Evolutionary conservation across 441 rosid species (phyloP), one percentile per base, ranked within the genome.

Genomic region (Viola pubescens): DNA sequence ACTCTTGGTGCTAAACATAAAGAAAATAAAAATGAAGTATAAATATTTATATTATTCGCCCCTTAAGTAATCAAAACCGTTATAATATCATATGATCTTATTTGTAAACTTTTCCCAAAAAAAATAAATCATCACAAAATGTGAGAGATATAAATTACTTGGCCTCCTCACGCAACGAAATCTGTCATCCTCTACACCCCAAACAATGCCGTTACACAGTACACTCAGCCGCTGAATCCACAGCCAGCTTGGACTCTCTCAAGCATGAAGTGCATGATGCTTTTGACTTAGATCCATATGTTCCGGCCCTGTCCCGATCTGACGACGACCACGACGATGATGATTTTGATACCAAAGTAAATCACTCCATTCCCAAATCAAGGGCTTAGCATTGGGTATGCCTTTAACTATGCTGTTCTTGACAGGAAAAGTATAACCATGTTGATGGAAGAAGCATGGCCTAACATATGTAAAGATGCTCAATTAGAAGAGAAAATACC

Each of bases 361-460:
- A 62, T 71, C 43, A 80, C 82, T 26, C 50, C 67, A 1, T 80
- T 77, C 13, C 77, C 80, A 3, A 53, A 59, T 37, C 57, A 61
- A 51, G 85, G 82, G 7, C 75, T 80, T 54, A 59, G 57, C 47
- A 69, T 77, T 9, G 67, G 77, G 8, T 52, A 69, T 4, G 45
- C 47, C 4, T 37, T 68, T 66, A 73, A 81, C 64, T 79, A 71
- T 7, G 73, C 60, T 37, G 67, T 69, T 71, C 48, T 71, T 5
- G 80, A 77, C 11, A 77, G 79, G 0, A 64, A 55, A 47, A 71
- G 72, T n/a, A 3, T 69, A n/a, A 39, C 67, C 44, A 48, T 43
- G 53, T 75, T 77, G 52, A 65, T 68, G 49, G 75, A 77, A 16
- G 19, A 16, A 73, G 41, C 73, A 0, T 77, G 78, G 80, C 66